phyloP scores from a whole-genome alignment of 768 basidiomycete species.

The Chalciporus sphaerocephalus region DNA sequence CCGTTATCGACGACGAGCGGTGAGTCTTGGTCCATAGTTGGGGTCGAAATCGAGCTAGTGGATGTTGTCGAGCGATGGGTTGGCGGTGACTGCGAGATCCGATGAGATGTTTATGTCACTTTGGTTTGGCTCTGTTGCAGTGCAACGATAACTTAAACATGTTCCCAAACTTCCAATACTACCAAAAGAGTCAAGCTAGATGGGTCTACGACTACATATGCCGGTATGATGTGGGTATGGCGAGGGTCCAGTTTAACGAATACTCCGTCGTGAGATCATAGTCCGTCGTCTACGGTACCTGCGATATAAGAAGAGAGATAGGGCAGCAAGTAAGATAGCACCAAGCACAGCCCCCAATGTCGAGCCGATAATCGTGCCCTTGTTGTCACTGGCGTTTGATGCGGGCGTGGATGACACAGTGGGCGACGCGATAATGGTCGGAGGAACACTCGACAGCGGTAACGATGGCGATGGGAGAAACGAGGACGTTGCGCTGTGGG shows the following conservation, averaged over 20 bases:
- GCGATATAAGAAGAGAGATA: slow-evolving; percentile 6
- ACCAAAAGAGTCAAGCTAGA: too few species aligned
- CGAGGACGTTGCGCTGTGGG: slow-evolving; percentile 24
- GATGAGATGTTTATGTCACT: slow-evolving; percentile 18
- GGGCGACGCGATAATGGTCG: slow-evolving; percentile 4
- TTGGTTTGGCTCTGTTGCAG: slow-evolving; percentile 20
- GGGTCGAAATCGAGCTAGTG: background rate
- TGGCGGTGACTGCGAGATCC: background rate
- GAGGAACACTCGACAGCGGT: slow-evolving; percentile 23
- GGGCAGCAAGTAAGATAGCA: slow-evolving; percentile 9
- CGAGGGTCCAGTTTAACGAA: background rate
- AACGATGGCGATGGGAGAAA: slow-evolving; percentile 24
- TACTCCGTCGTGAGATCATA: background rate
- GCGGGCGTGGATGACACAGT: slow-evolving; percentile 6
- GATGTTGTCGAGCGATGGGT: background rate
- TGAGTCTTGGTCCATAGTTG: slow-evolving; percentile 31
- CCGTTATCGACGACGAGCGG: slow-evolving; percentile 86
- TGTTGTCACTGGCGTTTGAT: slow-evolving; percentile 1
- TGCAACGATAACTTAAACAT: too few species aligned
- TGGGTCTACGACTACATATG: too few species aligned
- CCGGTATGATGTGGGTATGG: too few species aligned
- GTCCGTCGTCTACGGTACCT: slow-evolving; percentile 4
- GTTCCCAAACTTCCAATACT: too few species aligned
- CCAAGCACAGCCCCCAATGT: slow-evolving; percentile 17
- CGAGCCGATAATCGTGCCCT: slow-evolving; percentile 12